Evolutionary conservation across 495 filamentous ascomycete genomes (phyloP).

Genomic region (Tuber microsphaerosporum): DNA sequence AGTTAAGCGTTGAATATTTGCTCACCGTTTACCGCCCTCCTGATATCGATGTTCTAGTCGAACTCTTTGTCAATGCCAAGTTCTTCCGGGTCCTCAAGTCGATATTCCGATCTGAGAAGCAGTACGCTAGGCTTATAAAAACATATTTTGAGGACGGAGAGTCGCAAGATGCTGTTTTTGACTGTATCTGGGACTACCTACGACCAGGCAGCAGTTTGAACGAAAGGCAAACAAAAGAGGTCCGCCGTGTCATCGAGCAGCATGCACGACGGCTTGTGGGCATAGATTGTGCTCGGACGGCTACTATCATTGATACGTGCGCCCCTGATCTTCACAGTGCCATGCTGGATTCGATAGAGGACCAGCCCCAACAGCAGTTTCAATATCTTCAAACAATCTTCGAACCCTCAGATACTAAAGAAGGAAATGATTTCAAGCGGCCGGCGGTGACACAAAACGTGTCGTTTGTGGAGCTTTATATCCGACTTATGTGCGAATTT

Average conservation of each 20-base stretch:
- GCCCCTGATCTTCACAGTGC: constrained; percentile 65
- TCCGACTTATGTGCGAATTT: constrained; percentile 81
- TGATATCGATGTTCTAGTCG: constrained; percentile 65
- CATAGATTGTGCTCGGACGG: constrained; percentile 62
- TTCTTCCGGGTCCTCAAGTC: constrained; percentile 94
- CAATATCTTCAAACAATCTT: constrained; percentile 70
- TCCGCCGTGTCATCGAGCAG: constrained; percentile 62
- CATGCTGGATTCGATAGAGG: constrained; percentile 58
- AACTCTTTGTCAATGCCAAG: constrained; percentile 67
- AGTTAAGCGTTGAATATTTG: constrained; percentile 90
- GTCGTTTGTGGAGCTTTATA: constrained; percentile 72
- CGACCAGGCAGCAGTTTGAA: constrained; percentile 61
- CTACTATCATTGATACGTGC: constrained; percentile 59
- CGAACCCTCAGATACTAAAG: constrained; percentile 55
- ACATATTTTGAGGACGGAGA: constrained; percentile 81
- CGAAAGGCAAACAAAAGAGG: constrained; percentile 67
- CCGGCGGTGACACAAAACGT: constrained; percentile 33
- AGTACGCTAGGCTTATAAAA: constrained; percentile 69
- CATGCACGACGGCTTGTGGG: constrained; percentile 62
- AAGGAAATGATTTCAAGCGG: constrained; percentile 38
- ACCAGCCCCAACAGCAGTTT: constrained; percentile 61
- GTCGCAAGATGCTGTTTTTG: constrained; percentile 64
- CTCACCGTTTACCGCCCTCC: constrained; percentile 88
- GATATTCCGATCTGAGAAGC: constrained; percentile 71
- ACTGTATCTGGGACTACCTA: constrained; percentile 72